phyloP scores from a whole-genome alignment of 305 asterid species.

The Solanum hybrid region DNA sequence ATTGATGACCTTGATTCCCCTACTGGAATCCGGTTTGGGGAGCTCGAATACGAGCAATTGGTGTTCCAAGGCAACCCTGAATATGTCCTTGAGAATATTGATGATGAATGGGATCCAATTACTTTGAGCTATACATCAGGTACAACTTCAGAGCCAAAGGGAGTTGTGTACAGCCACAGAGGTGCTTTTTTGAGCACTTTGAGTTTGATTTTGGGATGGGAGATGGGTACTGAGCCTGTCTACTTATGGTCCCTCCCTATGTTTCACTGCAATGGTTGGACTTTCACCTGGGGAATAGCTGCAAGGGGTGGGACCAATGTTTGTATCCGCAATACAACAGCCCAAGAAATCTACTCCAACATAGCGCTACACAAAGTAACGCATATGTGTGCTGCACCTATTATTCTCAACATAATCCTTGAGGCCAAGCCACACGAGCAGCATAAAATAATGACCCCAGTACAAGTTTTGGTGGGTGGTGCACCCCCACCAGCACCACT shows the following conservation, averaged over 20 bases:
- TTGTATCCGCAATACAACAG: constrained; percentile 19
- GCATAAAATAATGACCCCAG: background rate
- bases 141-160: constrained; percentile 17
- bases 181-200: constrained; percentile 18
- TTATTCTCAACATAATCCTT: constrained; percentile 10
- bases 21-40: constrained; percentile 35
- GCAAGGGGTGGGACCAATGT: constrained; percentile 27
- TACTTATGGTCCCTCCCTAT: constrained; percentile 29
- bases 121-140: constrained; percentile 18
- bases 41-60: constrained; percentile 34
- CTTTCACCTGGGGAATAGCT: constrained; percentile 27
- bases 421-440: constrained; percentile 13
- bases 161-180: constrained; percentile 20
- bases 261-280: constrained; percentile 38
- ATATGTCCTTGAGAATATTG: background rate
- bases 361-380: constrained; percentile 17
- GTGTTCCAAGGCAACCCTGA: constrained; percentile 8
- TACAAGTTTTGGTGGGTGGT: constrained; percentile 19
- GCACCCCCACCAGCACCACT: constrained; percentile 16
- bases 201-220: constrained; percentile 16
- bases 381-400: constrained; percentile 26
- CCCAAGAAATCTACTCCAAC: constrained; percentile 14
- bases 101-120: constrained; percentile 20
- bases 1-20: constrained; percentile 58
- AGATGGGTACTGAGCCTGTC: constrained; percentile 21